Evolutionary conservation across 768 basidiomycete species (phyloP).

Genomic region (Pleurotus cornucopiae): DNA sequence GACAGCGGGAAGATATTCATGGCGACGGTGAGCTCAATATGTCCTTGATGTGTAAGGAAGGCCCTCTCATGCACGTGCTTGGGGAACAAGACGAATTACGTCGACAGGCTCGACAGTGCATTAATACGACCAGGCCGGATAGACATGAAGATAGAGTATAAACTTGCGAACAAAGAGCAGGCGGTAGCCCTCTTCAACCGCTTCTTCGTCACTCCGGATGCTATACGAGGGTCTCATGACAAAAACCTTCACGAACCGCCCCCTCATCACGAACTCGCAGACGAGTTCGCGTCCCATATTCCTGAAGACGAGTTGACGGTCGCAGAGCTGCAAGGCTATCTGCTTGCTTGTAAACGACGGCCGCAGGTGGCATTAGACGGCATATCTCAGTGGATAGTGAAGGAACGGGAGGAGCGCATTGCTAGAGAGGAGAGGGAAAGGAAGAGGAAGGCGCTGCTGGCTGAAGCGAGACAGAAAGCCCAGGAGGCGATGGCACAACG

Average conservation of each 20-base stretch:
- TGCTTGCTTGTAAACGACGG: constrained; percentile 25
- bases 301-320: constrained; percentile 33
- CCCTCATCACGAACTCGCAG: constrained; percentile 14
- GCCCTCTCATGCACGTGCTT: neutral
- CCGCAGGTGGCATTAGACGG: constrained; percentile 16
- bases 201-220: constrained; percentile 32
- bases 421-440: constrained; percentile 20
- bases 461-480: constrained; percentile 20
- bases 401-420: constrained; percentile 18
- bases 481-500: neutral
- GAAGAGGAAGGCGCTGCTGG: constrained; percentile 18
- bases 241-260: neutral
- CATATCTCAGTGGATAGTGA: constrained; percentile 26
- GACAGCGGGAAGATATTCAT: constrained; percentile 62
- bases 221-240: neutral
- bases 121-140: constrained; percentile 55
- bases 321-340: constrained; percentile 41
- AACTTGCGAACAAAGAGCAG: constrained; percentile 41
- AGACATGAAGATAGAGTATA: constrained; percentile 50
- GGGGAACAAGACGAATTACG: constrained; percentile 41
- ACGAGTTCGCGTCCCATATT: constrained; percentile 25
- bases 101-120: constrained; percentile 53
- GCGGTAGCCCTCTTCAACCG: constrained; percentile 42
- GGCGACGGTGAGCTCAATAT: constrained; percentile 38
- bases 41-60: neutral